Base-by-base conservation (phyloP, 2,329 filamentous ascomycete genomes). In the Elsinoe arachidis region DNA sequence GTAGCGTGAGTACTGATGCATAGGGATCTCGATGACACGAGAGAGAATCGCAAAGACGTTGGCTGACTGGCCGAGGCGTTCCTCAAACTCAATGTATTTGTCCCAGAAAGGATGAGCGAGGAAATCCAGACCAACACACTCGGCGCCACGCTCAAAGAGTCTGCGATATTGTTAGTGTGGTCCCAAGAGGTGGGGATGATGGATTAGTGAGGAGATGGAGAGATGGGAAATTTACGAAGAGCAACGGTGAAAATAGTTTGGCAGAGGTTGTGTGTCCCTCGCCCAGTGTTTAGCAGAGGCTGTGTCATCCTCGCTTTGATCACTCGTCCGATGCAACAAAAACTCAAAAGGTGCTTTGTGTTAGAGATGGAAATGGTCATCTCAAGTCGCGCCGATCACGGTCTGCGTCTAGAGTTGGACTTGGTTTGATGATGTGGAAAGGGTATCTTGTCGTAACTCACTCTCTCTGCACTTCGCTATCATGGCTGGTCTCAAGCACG, bases 101-200 rank as follows among this genome's bases (percentile, higher is more conserved):
- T 99, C 93, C 93, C 93, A 99, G 75, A 99, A 96, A 1, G 90
- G 90, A 69, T 96, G 90, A 1, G 91, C 87, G 30, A 96, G 79
- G 69, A 96, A 99, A 73, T 99, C 93, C 15, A 97, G 80, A 14
- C 93, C 93, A 39, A 96, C 90, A 65, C 82, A 86, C 30, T 81
- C 80, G 26, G 90, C 88, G 61, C 87, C 93, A 63, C 93, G 88
- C 70, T 99, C 92, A 69, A 97, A 97, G 7, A 97, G 81, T 64
- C 93, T 99, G 26, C 44, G 15, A 23, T 19, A 9, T 37, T 19
- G 37, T 58, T 34, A 58, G 56, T 38, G 19, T 12, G 23, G 17
- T 52, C 26, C 19, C 9, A 6, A 52, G 3, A 51, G 21, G 14
- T 33, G 10, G 65, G 57, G 51, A 37, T 54, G 26, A 30, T 37